Conservation (phyloP, 2,329 filamentous ascomycete species). For the Fusarium nurragi region DNA sequence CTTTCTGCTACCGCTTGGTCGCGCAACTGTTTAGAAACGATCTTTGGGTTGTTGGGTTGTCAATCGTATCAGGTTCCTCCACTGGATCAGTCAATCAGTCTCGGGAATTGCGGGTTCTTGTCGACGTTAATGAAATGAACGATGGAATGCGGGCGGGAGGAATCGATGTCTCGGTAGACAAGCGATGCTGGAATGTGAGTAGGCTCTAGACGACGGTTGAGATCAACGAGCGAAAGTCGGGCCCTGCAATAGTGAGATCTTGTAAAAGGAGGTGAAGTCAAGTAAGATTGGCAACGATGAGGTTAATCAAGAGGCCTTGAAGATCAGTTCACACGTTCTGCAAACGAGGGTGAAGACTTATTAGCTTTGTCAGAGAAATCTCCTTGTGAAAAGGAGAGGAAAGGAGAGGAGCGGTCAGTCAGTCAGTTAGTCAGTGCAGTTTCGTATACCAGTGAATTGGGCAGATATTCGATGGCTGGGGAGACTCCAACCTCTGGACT, state of each 20-base stretch:
- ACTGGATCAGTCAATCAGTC: constrained; percentile 30
- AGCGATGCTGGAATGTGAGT: constrained; percentile 36
- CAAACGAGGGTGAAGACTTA: constrained; percentile 39
- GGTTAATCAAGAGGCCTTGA: constrained; percentile 20
- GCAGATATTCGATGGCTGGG: constrained; percentile 41
- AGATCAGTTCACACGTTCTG: constrained; percentile 41
- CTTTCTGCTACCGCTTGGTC: constrained; percentile 21
- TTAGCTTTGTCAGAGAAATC: constrained; percentile 31
- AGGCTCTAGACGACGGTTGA: constrained; percentile 31
- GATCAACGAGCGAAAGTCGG: constrained; percentile 43
- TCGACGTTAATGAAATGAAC: not conserved
- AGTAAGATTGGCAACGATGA: constrained; percentile 7
- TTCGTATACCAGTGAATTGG: constrained; percentile 35
- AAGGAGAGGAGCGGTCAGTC: constrained; percentile 35
- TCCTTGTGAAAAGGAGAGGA: constrained; percentile 25
- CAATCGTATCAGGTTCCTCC: constrained; percentile 8
- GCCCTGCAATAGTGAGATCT: constrained; percentile 40
- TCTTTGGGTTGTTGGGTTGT: not conserved
- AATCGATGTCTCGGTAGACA: constrained; percentile 29
- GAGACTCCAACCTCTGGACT: constrained; percentile 41
- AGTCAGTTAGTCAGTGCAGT: constrained; percentile 24
- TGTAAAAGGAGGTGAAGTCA: constrained; percentile 19
- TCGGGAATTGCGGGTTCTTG: constrained; percentile 25
- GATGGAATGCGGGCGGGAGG: constrained; percentile 39
- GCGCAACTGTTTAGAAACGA: constrained; percentile 5